Base-by-base conservation (phyloP, 108 stramenopile genomes). In the Nitzschia sp. region DNA sequence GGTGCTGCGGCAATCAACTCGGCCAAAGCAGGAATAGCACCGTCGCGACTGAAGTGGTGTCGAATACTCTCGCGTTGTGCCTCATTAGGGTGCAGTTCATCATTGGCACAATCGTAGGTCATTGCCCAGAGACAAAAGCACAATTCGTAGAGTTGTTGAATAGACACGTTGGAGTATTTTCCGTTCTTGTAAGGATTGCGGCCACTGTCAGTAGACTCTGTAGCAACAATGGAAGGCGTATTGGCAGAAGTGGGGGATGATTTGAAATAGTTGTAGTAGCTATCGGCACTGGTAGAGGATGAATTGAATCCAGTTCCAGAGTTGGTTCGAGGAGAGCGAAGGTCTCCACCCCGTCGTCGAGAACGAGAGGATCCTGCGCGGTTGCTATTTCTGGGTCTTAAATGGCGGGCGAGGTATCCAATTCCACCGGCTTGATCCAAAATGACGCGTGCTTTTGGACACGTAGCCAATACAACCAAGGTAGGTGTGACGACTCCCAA, bases 121-220 rank as follows among this genome's bases (percentile, higher is more conserved):
- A 95, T 69, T 12, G 86, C 80, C 97, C 97, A 97, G 19, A 97
- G 71, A 55, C 84, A 89, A 73, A 95, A 97, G 51, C 75, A 76
- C 37, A 97, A 67, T 72, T 96, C 97, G 76, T 97, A 97, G 3
- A 95, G 58, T 51, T 93, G 90, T 72, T 97, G 96, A 8, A 93
- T 84, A 7, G 77, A 77, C 41, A 62, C 61, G 6, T 43, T 43
- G 29, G 57, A 58, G 38, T n/a, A 39, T 12, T 24, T 15, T 5
- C 29, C 29, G 29, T 34, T 34, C 5, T 34, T 34, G 29, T 34
- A 34, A 5, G 29, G 29, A 34, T 34, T 1, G 29, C 29, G 29
- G 3, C 29, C 29, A 34, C 29, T 34, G 29, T 34, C 29, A 5
- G 29, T 34, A 34, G 29, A 34, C 29, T 34, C 29, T 1, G 29